A percentile compares a stretch with the other conserved stretches of the same genome.
Evolutionary conservation across 2,329 filamentous ascomycete genomes (phyloP).

Genomic region (Tolypocladium album): DNA sequence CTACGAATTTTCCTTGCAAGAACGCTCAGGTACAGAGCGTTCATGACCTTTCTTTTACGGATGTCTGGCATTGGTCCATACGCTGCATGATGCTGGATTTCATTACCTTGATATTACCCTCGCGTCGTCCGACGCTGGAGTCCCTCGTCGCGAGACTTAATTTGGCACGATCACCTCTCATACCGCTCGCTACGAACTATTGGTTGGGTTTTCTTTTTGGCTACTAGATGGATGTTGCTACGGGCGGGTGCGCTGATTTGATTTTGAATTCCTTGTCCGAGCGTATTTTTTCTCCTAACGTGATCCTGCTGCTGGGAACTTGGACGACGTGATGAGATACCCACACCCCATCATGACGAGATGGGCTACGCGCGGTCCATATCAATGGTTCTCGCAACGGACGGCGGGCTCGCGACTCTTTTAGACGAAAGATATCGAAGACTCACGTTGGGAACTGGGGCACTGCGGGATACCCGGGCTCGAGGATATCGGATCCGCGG

Average conservation of each 20-base stretch:
- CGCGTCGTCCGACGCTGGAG: neutral
- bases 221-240: neutral
- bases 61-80: neutral
- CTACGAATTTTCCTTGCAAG: neutral
- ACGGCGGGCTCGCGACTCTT: neutral
- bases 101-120: neutral
- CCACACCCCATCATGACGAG: slow-evolving; percentile 7
- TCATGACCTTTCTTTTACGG: neutral
- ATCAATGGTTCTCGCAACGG: neutral
- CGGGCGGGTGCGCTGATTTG: neutral
- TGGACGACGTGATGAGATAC: neutral
- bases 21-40: neutral
- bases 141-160: neutral
- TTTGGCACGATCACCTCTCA: neutral
- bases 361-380: slow-evolving; percentile 2
- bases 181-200: neutral
- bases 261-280: neutral
- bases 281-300: neutral
- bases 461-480: neutral
- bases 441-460: slow-evolving; percentile 5
- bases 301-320: neutral
- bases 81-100: neutral
- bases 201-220: neutral
- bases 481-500: neutral
- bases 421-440: slow-evolving; percentile 6